Conservation (phyloP, 352 stramenopile species). For the Phytophthora capsici region DNA sequence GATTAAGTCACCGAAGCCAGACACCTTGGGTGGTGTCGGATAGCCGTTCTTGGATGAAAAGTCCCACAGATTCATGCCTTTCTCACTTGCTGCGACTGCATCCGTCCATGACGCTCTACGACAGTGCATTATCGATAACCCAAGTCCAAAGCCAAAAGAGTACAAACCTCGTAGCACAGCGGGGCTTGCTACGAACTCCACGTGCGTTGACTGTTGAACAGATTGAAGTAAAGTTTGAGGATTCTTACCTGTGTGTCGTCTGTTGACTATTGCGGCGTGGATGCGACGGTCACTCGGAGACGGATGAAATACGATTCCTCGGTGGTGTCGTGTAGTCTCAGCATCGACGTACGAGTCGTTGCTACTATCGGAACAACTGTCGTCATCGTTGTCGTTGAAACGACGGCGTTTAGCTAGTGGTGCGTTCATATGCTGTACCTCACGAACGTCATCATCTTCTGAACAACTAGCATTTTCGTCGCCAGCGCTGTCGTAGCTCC, state of each 20-base stretch:
- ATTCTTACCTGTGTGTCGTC: slow-evolving; percentile 17
- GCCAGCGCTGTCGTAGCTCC: neutral
- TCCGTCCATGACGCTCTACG: neutral
- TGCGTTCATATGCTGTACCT: neutral
- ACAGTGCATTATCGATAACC: slow-evolving; percentile 20
- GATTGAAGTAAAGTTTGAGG: slow-evolving; percentile 25
- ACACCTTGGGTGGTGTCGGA: too few species aligned
- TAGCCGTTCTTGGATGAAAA: slow-evolving; percentile 4
- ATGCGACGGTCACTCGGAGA: slow-evolving; percentile 15
- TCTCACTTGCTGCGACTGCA: slow-evolving; percentile 4
- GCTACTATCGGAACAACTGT: neutral
- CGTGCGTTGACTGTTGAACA: slow-evolving; percentile 15
- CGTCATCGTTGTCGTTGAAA: neutral
- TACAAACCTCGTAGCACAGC: slow-evolving; percentile 19
- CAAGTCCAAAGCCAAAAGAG: slow-evolving; percentile 12
- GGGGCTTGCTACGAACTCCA: slow-evolving; percentile 14
- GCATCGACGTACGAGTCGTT: neutral
- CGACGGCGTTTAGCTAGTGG: neutral
- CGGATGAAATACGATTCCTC: slow-evolving; percentile 11
- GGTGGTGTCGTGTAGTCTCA: neutral
- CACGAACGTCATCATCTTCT: neutral
- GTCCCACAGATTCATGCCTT: slow-evolving; percentile 13
- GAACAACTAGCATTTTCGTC: neutral
- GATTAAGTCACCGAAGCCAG: slow-evolving; percentile 3
- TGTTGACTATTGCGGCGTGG: slow-evolving; percentile 1